Evolutionary conservation across 75 land plant species (phyloP).

Genomic region (Sequoia sempervirens): DNA sequence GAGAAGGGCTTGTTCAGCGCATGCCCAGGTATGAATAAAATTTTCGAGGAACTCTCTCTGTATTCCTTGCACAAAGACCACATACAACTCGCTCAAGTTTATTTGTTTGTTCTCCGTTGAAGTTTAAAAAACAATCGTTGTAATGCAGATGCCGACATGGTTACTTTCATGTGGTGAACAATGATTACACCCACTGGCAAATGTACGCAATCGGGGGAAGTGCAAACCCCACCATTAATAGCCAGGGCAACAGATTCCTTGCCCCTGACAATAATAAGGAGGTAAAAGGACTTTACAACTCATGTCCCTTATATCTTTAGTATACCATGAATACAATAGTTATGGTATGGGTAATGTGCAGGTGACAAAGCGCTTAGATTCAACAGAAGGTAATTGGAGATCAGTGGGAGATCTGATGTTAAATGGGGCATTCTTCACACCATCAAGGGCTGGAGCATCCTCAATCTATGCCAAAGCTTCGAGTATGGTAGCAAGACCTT

Average conservation of each 20-base stretch:
- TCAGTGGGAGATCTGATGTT: slow-evolving; percentile 40
- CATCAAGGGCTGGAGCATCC: slow-evolving; percentile 23
- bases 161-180: slow-evolving; percentile 89
- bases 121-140: neutral
- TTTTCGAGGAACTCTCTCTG: too few relatives aligned
- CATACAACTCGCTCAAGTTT: neutral
- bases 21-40: slow-evolving; percentile 62
- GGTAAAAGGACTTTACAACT: slow-evolving; percentile 22
- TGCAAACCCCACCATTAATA: slow-evolving; percentile 79
- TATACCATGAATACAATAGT: neutral
- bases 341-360: slow-evolving; percentile 1
- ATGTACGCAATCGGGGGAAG: slow-evolving; percentile 98
- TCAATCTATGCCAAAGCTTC: slow-evolving; percentile 21
- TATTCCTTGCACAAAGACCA: neutral
- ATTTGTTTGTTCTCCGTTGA: too few relatives aligned
- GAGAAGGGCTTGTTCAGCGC: slow-evolving; percentile 65
- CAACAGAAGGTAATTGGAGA: slow-evolving; percentile 32
- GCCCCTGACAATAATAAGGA: slow-evolving; percentile 67
- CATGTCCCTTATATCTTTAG: too few relatives aligned
- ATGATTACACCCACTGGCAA: slow-evolving; percentile 85
- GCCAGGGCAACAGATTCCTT: slow-evolving; percentile 79
- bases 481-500: slow-evolving; percentile 20
- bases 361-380: slow-evolving; percentile 39
- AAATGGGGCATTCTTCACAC: slow-evolving; percentile 49
- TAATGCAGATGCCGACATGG: slow-evolving; percentile 76